Evolutionary conservation across 164 flowering plant genomes (phyloP).

Genomic region (Sedum album): DNA sequence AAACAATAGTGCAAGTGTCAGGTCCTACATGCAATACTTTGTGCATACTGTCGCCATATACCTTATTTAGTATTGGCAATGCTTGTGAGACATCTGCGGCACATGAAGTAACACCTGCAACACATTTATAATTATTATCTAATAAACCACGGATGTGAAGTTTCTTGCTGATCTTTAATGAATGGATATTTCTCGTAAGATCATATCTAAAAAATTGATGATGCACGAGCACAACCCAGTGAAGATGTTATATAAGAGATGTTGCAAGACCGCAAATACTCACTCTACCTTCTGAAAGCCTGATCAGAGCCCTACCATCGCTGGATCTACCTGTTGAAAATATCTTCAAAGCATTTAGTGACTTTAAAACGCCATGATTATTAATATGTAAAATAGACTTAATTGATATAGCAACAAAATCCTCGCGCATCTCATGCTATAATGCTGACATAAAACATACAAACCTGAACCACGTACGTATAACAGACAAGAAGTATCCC

Average conservation of each 20-base stretch:
- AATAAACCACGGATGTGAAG: background rate
- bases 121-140: background rate
- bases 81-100: slow-evolving; percentile 63
- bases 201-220: background rate
- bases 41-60: slow-evolving; percentile 80
- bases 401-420: background rate
- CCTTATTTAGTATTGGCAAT: slow-evolving; percentile 62
- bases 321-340: slow-evolving; percentile 1
- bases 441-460: slow-evolving; percentile 6
- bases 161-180: background rate
- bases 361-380: background rate
- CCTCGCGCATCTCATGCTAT: too few relatives aligned
- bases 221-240: background rate
- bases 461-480: slow-evolving; percentile 34
- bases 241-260: background rate
- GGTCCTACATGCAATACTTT: slow-evolving; percentile 93
- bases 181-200: background rate
- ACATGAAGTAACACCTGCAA: slow-evolving; percentile 66
- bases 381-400: background rate
- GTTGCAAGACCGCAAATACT: background rate
- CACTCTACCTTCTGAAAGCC: background rate
- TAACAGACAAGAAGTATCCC: slow-evolving; percentile 35
- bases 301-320: background rate
- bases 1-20: slow-evolving; percentile 75
- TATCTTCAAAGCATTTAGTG: background rate